phyloP scores from a whole-genome alignment of 2,329 filamentous ascomycete genomes.

The Stagonosporopsis tanaceti region DNA sequence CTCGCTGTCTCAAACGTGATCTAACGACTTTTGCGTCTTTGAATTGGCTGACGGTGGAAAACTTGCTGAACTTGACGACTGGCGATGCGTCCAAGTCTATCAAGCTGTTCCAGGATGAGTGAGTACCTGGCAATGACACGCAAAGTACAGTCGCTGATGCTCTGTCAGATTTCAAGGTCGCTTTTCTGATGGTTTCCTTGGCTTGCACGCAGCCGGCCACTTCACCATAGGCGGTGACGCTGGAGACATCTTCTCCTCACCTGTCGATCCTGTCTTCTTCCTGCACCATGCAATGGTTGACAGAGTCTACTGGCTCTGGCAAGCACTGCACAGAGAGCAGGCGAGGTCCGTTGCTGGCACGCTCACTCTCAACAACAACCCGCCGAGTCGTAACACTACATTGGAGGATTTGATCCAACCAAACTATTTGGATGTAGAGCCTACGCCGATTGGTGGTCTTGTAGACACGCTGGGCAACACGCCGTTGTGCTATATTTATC shows the following conservation, averaged over 20 bases:
- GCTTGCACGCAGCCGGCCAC: constrained; percentile 54
- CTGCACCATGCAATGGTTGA: constrained; percentile 59
- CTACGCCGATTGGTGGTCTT: constrained; percentile 44
- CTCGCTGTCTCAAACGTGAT: constrained; percentile 46
- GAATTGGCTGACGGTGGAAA: constrained; percentile 31
- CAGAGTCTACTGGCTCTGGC: constrained; percentile 59
- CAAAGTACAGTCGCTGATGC: neutral
- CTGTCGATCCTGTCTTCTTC: constrained; percentile 52
- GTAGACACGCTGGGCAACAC: constrained; percentile 52
- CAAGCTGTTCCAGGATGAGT: constrained; percentile 44
- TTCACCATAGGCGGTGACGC: constrained; percentile 37
- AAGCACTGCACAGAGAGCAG: constrained; percentile 37
- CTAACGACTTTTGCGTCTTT: constrained; percentile 36
- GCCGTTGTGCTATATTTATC: constrained; percentile 58
- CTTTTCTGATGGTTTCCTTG: constrained; percentile 30
- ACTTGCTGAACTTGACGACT: constrained; percentile 56
- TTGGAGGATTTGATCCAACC: constrained; percentile 54
- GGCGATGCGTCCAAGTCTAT: constrained; percentile 59
- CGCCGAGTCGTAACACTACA: constrained; percentile 55
- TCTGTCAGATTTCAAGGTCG: constrained; percentile 20
- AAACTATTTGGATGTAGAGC: constrained; percentile 44
- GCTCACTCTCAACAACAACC: constrained; percentile 54
- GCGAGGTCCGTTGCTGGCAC: constrained; percentile 39
- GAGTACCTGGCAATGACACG: neutral
- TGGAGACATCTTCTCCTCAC: constrained; percentile 55